These are phyloP conservation scores for Phlebiopsis gigantea DNA, from an alignment of 768 basidiomycete genomes.

Conservation along the genomic window DNA sequence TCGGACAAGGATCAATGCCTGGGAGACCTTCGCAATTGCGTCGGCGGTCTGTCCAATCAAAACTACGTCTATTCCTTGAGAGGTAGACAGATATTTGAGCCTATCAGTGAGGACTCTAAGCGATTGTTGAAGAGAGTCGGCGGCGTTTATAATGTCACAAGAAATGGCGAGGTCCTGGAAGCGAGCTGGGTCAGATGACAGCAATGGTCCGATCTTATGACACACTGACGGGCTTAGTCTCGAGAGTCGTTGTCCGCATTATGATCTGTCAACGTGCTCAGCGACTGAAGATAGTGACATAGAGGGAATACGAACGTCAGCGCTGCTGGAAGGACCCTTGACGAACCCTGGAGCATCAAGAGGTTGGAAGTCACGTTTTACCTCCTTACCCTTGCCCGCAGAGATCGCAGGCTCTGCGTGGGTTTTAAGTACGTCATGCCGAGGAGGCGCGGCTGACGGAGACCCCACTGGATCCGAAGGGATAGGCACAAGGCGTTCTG, in stretches of 20 bases:
- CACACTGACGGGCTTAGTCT: too few relatives aligned
- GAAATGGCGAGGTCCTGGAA: not conserved
- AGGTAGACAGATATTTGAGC: slow-evolving; percentile 40
- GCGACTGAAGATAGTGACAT: too few relatives aligned
- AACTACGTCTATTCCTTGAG: slow-evolving; percentile 35
- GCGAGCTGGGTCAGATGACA: not conserved
- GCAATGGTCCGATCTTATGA: too few relatives aligned
- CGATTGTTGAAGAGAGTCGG: slow-evolving; percentile 45
- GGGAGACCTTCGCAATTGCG: slow-evolving; percentile 58
- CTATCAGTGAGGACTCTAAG: slow-evolving; percentile 48
- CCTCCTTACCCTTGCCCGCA: not conserved
- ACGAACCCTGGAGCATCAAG: too few relatives aligned
- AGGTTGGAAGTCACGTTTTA: not conserved
- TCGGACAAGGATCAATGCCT: slow-evolving; percentile 56
- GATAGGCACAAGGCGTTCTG: slow-evolving; percentile 27
- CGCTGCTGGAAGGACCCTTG: too few relatives aligned
- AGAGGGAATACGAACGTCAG: too few relatives aligned
- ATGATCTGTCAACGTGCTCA: too few relatives aligned
- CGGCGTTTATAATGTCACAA: slow-evolving; percentile 31
- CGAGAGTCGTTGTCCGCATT: too few relatives aligned
- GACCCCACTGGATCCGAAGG: not conserved
- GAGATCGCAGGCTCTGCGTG: not conserved
- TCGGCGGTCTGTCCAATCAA: slow-evolving; percentile 60
- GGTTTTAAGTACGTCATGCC: not conserved
- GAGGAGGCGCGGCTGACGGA: not conserved